Conservation (phyloP, 345 rosid genomes). For the Salix viminalis region DNA sequence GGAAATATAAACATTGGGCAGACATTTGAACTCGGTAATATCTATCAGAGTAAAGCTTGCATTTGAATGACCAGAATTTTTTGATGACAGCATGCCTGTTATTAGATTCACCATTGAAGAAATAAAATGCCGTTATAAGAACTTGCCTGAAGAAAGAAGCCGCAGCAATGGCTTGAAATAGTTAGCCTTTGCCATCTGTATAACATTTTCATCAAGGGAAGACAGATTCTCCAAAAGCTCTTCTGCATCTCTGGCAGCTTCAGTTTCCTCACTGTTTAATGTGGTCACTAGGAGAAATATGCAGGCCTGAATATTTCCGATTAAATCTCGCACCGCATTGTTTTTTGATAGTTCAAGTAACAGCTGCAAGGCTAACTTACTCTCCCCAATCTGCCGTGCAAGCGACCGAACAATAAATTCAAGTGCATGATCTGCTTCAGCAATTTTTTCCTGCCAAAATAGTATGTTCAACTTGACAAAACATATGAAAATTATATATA, state of each 20-base stretch:
- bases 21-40: neutral
- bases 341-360: constrained; percentile 19
- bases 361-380: constrained; percentile 24
- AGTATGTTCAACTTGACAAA: neutral
- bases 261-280: constrained; percentile 19
- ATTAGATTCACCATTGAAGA: neutral
- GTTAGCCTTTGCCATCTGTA: constrained; percentile 28
- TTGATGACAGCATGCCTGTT: neutral
- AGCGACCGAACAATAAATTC: constrained; percentile 24
- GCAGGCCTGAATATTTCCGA: constrained; percentile 23
- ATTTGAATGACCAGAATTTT: neutral
- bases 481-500: neutral
- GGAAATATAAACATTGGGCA: neutral
- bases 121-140: neutral
- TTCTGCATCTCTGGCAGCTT: constrained; percentile 17
- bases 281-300: constrained; percentile 22
- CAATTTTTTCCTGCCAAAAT: constrained; percentile 20
- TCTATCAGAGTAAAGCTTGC: neutral
- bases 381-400: constrained; percentile 25
- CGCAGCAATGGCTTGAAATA: constrained; percentile 26
- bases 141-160: constrained; percentile 25
- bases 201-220: constrained; percentile 20
- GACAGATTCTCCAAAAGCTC: constrained; percentile 28
- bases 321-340: constrained; percentile 8
- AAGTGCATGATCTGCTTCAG: constrained; percentile 13